Percentiles rank a stretch among this genome's conserved stretches.
These are phyloP conservation scores for Cyclotella distinguenda DNA, from an alignment of 108 stramenopile species.

Conservation along the genomic window DNA sequence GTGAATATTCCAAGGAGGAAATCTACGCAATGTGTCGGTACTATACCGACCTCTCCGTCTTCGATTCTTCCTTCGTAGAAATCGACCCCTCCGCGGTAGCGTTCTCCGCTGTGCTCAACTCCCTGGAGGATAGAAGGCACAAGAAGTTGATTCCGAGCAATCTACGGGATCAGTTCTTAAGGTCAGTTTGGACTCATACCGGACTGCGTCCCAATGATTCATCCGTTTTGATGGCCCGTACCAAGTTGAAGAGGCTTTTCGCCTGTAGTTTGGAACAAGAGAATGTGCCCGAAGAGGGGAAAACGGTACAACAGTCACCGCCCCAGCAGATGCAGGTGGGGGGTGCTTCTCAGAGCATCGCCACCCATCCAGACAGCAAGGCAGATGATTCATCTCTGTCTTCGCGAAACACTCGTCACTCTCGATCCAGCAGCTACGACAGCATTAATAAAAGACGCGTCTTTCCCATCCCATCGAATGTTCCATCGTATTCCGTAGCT, in stretches of 20 bases:
- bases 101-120: constrained; percentile 65
- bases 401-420: constrained; percentile 21
- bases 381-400: constrained; percentile 27
- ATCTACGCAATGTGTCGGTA: constrained; percentile 67
- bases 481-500: not conserved
- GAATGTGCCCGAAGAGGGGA: constrained; percentile 4
- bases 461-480: not conserved
- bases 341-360: not conserved
- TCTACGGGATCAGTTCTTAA: constrained; percentile 35
- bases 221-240: constrained; percentile 25
- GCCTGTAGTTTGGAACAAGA: constrained; percentile 32
- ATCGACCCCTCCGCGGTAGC: constrained; percentile 58
- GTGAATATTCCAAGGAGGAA: constrained; percentile 56
- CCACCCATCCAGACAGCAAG: constrained; percentile 7
- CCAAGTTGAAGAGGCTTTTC: constrained; percentile 29
- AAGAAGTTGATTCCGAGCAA: constrained; percentile 7
- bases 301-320: constrained; percentile 1
- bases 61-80: constrained; percentile 69
- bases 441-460: constrained; percentile 17
- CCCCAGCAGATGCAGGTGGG: constrained; percentile 4
- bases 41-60: constrained; percentile 65
- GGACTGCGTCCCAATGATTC: constrained; percentile 28
- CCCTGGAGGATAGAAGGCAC: constrained; percentile 47
- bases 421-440: constrained; percentile 34
- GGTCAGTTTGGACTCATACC: constrained; percentile 32